Base-by-base conservation (phyloP, 805 yeast genomes). In the Barnettozyma sp. region DNA sequence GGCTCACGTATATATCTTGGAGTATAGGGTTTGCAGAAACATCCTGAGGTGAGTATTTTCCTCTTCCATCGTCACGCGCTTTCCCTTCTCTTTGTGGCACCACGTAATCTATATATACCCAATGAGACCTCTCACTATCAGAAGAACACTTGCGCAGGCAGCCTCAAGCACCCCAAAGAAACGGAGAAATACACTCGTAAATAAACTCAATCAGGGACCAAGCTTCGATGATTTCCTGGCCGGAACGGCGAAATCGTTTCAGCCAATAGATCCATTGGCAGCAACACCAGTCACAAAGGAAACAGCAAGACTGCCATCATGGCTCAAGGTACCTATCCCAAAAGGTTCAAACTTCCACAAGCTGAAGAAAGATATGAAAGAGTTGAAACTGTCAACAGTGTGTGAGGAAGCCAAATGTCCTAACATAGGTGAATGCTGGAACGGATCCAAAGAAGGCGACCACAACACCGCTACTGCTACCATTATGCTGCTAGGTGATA, bases 371-470 rank as follows among this genome's bases (percentile, higher is more conserved):
- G 99, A 92, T 54, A 79, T 92, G 22, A 71, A 86, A 42, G 97
- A 94, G 40, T 66, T 92, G 41, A 85, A 86, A 45, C 66, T 92
- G 34, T 82, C 95, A 24, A 92, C 99, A 0, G 99, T 92, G 21
- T 92, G 99, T 62, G 97, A 92, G 60, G 98, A 92, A 55, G 98
- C 98, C 5, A 81, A 92, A 55, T 92, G 99, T 62, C 99, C 99
- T n/a, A 92, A 92, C 58, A 92, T 92, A 43, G 96, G 97, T 35
- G 99, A 92, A 59, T 92, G 99, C 62, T 92, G 99, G 99, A 33
- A 33, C n/a, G 40, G 40, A 24, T 29, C 32, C 32, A 29, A 29
- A 8, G 97, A 98, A 38, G 98, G 98, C 21, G 59, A 66, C 18
- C 81, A 88, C 58, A 76, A 90, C 6, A 90, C 86, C 44, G 97